phyloP scores from a whole-genome alignment of 768 basidiomycete species.

The Trametes cingulata region DNA sequence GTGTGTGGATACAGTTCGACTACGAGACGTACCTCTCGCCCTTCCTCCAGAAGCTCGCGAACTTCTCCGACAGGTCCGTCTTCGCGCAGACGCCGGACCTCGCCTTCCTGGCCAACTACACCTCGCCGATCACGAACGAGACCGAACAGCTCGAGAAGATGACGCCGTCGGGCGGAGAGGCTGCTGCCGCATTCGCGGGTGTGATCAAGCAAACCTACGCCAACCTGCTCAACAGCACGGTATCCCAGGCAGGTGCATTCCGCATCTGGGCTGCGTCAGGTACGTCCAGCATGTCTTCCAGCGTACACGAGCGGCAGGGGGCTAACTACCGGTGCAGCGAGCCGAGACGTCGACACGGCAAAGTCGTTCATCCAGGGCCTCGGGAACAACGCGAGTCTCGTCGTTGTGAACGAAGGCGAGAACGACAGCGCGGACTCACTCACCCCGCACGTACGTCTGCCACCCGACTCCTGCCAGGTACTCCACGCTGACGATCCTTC shows the following conservation, averaged over 20 bases:
- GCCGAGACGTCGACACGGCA: slow-evolving; percentile 18
- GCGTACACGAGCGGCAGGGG: no score
- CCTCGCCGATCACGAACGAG: slow-evolving; percentile 21
- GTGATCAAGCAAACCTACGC: slow-evolving; percentile 17
- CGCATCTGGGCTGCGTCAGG: slow-evolving; percentile 21
- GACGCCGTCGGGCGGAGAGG: slow-evolving; percentile 18
- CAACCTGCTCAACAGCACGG: slow-evolving; percentile 8
- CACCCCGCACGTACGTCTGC: slow-evolving; percentile 18
- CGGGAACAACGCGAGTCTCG: slow-evolving; percentile 12
- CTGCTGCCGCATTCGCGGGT: slow-evolving; percentile 18
- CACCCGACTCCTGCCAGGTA: no score
- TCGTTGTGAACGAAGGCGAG: slow-evolving; percentile 19
- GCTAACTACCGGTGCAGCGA: background rate
- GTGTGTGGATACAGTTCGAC: slow-evolving; percentile 7
- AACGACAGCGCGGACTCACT: slow-evolving; percentile 20
- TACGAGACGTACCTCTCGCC: slow-evolving; percentile 22
- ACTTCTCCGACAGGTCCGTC: slow-evolving; percentile 15
- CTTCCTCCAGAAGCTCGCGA: slow-evolving; percentile 19
- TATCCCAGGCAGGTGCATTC: background rate
- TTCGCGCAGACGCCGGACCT: slow-evolving; percentile 13
- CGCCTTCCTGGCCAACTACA: slow-evolving; percentile 18
- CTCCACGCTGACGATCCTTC: no score
- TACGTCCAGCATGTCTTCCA: background rate
- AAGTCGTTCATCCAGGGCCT: slow-evolving; percentile 14
- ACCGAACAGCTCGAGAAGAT: slow-evolving; percentile 22